These are phyloP conservation scores for Solanum verrucosum DNA, from an alignment of 257 asterid species.

Conservation along the genomic window DNA sequence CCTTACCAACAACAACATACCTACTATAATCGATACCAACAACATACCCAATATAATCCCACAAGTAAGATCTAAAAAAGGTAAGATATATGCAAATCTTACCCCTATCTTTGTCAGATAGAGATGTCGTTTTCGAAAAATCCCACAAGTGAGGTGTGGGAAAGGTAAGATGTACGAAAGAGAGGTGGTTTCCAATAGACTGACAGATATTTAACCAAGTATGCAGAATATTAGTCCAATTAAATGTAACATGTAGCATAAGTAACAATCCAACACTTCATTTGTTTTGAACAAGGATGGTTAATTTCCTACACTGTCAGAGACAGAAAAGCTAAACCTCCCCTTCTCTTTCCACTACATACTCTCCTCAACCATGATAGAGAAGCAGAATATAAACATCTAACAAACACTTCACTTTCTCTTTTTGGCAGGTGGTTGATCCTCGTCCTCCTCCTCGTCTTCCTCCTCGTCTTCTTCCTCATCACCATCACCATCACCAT, in stretches of 20 bases:
- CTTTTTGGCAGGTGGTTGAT: constrained; percentile 86
- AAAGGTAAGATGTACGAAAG: no score
- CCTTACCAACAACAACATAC: not conserved
- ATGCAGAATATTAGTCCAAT: not conserved
- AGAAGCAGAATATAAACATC: constrained; percentile 21
- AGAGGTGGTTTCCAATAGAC: not conserved
- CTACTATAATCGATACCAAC: no score
- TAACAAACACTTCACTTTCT: constrained; percentile 45
- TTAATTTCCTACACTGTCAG: constrained; percentile 35
- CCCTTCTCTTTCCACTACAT: constrained; percentile 41
- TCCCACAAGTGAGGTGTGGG: not conserved
- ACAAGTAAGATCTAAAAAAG: no score
- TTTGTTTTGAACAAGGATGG: constrained; percentile 20
- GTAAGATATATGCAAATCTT: not conserved
- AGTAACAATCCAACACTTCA: constrained; percentile 25
- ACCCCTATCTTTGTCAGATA: not conserved
- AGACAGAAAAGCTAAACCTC: constrained; percentile 14
- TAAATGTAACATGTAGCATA: constrained; percentile 1
- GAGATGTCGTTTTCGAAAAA: no score
- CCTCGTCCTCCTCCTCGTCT: constrained; percentile 59
- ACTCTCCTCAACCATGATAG: constrained; percentile 42
- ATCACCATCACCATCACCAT: constrained; percentile 19
- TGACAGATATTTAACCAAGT: not conserved
- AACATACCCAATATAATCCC: no score
- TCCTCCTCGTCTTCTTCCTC: constrained; percentile 54